Evolutionary conservation across 2,329 filamentous ascomycete genomes (phyloP), one percentile per base, ranked within the genome.

Genomic region (Byssochlamys sp.): DNA sequence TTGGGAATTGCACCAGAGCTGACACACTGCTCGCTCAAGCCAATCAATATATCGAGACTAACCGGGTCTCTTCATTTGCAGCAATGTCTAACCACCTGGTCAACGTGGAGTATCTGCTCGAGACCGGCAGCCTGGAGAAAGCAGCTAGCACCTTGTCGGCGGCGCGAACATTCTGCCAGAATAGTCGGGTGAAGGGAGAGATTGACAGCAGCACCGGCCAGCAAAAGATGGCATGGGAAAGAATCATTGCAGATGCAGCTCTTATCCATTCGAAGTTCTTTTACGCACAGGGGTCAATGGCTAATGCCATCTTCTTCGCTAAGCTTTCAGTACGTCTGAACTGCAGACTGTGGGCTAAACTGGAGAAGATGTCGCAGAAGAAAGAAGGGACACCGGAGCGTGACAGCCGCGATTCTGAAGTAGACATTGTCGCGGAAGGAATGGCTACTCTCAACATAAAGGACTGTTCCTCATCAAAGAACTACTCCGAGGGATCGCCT

Each of bases 61-160:
- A 71, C 48, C 68, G 69, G 1, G 62, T 78, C 1, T 76, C 78
- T 2, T 71, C 73, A 9, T 71, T 80, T 54, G 75, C 78, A 12
- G 73, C 70, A 28, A 63, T 87, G 12, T 76, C 78, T 33, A 87
- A 87, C 69, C 82, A 91, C 62, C 74, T 96, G 5, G 83, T 85
- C 0, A 84, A 86, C 60, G 85, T 88, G 0, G 89, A 95, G 69
- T 90, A 91, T 69, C 78, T 86, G 28, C 76, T 91, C 19, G 81
- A 82, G 1, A 81, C 86, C 11, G 87, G 87, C 9, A 84, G 85
- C 54, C 74, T 82, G 14, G 80, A 85, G 9, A 84, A 87, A 71
- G 87, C 78, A 63, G 73, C 61, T 59, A 69, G 60, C 67, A 73
- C 61, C 63, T 67, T 69, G 59, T 66, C 61, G 25, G 60, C 60